Percentiles rank a stretch among this genome's conserved stretches.
phyloP scores from a whole-genome alignment of 2,329 filamentous ascomycete genomes.

The Monosporascus sp. region DNA sequence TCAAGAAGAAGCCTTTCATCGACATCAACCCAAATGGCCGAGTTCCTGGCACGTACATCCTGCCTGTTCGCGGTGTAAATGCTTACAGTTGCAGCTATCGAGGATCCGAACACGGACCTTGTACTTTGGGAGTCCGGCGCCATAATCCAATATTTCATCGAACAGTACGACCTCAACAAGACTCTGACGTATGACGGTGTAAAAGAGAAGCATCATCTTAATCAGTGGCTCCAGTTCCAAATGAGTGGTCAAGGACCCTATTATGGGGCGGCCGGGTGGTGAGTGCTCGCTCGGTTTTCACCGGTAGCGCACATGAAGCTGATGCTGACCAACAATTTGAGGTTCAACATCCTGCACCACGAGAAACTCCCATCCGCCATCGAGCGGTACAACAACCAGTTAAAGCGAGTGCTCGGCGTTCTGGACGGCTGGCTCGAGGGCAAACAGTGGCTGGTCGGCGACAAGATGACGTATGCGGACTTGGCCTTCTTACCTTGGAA shows the following conservation, averaged over 20 bases:
- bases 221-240: conserved; percentile 40
- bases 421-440: conserved; percentile 35
- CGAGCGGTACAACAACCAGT: conserved; percentile 41
- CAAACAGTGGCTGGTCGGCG: conserved; percentile 34
- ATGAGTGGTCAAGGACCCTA: conserved; percentile 39
- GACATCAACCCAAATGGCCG: conserved; percentile 16
- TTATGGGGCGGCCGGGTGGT: conserved; percentile 26
- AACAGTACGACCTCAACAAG: conserved; percentile 33
- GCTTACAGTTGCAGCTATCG: conserved; percentile 21
- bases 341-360: conserved; percentile 31
- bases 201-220: conserved; percentile 28
- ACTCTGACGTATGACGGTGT: conserved; percentile 28
- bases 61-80: no score
- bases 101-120: conserved; percentile 39
- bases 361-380: conserved; percentile 41
- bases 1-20: conserved; percentile 14
- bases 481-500: conserved; percentile 16
- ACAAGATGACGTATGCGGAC: conserved; percentile 29
- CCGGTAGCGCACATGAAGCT: not conserved
- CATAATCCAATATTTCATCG: conserved; percentile 39
- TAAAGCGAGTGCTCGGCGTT: conserved; percentile 39
- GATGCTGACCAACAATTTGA: conserved; percentile 16
- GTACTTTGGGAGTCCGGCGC: conserved; percentile 42
- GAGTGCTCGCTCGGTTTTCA: not conserved
- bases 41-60: conserved; percentile 14